Evolutionary conservation across 2,329 filamentous ascomycete genomes (phyloP).

Genomic region (Neofusicoccum cordaticola): DNA sequence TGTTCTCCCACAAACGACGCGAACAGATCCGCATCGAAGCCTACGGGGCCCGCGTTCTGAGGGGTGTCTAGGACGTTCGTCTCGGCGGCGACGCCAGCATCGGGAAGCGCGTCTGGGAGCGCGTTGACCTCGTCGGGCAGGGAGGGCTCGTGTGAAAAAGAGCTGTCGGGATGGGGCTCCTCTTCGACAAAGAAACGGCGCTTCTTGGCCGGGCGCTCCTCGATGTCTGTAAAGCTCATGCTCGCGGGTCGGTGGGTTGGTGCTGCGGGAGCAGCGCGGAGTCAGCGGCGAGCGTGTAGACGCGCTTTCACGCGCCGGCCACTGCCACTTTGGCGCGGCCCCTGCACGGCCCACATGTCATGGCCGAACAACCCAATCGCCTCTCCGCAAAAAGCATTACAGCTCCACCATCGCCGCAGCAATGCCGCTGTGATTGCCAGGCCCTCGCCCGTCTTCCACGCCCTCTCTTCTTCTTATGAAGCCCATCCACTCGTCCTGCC

Average conservation of each 20-base stretch:
- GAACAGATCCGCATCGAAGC: slow-evolving; percentile 57
- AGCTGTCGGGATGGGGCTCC: neutral
- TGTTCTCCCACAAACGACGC: slow-evolving; percentile 57
- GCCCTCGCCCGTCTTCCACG: neutral
- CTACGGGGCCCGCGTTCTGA: slow-evolving; percentile 25
- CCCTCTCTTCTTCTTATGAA: slow-evolving; percentile 3
- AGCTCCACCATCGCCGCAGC: neutral
- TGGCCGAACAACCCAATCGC: slow-evolving; percentile 9
- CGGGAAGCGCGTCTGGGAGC: slow-evolving; percentile 27
- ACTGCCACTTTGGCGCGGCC: slow-evolving; percentile 22
- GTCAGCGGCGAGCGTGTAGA: neutral
- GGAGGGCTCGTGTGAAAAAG: slow-evolving; percentile 25
- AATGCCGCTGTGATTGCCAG: neutral
- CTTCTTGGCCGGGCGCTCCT: slow-evolving; percentile 59
- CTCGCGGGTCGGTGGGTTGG: slow-evolving; percentile 12
- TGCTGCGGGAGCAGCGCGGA: slow-evolving; percentile 12
- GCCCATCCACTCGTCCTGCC: neutral
- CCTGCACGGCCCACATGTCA: slow-evolving; percentile 19
- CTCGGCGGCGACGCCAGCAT: neutral
- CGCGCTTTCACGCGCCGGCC: slow-evolving; percentile 4
- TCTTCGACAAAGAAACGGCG: slow-evolving; percentile 62
- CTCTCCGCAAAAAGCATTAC: slow-evolving; percentile 8
- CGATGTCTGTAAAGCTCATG: slow-evolving; percentile 42
- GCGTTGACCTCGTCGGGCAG: slow-evolving; percentile 32
- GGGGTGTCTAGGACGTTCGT: slow-evolving; percentile 17